Evolutionary conservation across 2,329 filamentous ascomycete species (phyloP).

Genomic region (Sphaerulina musiva): DNA sequence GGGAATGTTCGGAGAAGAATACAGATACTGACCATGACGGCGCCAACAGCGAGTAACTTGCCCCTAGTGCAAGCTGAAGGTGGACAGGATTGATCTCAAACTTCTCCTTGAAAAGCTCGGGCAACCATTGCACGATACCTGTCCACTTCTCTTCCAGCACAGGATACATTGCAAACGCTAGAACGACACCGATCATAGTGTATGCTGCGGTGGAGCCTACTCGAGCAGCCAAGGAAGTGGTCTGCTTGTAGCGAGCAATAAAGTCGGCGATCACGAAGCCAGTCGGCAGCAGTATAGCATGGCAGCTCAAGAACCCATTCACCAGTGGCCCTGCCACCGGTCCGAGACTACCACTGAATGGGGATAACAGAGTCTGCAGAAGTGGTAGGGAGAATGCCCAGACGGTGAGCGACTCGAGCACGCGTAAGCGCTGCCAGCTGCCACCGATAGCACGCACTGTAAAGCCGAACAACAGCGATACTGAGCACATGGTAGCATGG

Average conservation of each 20-base stretch:
- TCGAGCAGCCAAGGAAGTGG: neutral
- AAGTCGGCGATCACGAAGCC: slow-evolving; percentile 45
- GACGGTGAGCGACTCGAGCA: slow-evolving; percentile 41
- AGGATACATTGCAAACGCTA: slow-evolving; percentile 8
- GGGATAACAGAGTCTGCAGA: slow-evolving; percentile 65
- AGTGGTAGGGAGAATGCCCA: slow-evolving; percentile 69
- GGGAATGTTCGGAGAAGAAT: neutral
- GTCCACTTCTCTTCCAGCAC: slow-evolving; percentile 3
- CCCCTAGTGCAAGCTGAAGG: slow-evolving; percentile 61
- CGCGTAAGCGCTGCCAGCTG: neutral
- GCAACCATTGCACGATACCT: slow-evolving; percentile 6
- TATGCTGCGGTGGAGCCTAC: neutral
- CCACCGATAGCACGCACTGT: neutral
- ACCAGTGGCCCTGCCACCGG: slow-evolving; percentile 66
- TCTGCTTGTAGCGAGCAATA: slow-evolving; percentile 5
- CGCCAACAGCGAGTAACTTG: slow-evolving; percentile 44
- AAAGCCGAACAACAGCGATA: slow-evolving; percentile 56
- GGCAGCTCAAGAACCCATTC: slow-evolving; percentile 67
- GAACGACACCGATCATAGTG: neutral
- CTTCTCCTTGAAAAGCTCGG: slow-evolving; percentile 4
- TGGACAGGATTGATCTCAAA: slow-evolving; percentile 49
- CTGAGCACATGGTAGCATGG: slow-evolving; percentile 48
- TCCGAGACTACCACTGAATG: slow-evolving; percentile 59
- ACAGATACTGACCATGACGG: neutral
- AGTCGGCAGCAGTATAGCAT: slow-evolving; percentile 44